Evolutionary conservation across 139 green algal genomes (phyloP).

Genomic region (Chlamydomonas sphaeroides): DNA sequence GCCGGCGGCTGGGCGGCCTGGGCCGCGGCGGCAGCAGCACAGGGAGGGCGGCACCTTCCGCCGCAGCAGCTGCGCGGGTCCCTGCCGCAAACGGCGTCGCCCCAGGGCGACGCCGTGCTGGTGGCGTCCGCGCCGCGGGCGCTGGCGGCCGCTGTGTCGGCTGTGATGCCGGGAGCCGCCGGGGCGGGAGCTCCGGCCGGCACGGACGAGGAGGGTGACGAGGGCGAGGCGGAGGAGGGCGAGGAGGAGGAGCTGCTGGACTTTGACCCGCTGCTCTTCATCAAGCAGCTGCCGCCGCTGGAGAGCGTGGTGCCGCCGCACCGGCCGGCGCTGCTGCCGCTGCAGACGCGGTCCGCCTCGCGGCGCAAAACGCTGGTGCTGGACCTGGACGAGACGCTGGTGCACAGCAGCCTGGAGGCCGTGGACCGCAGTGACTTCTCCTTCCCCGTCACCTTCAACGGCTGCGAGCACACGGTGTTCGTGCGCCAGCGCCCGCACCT

Average conservation of each 20-base stretch:
- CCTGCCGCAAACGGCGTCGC: too few species aligned
- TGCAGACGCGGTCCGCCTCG: constrained; percentile 44
- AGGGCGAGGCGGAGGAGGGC: constrained; percentile 23
- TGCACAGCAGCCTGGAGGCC: constrained; percentile 94
- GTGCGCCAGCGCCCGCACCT: constrained; percentile 86
- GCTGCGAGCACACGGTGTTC: constrained; percentile 70
- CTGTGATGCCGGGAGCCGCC: not conserved
- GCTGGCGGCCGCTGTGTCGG: not conserved
- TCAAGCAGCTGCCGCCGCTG: constrained; percentile 52
- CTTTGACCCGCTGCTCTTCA: constrained; percentile 61
- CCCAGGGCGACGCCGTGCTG: not conserved
- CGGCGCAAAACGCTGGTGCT: constrained; percentile 87
- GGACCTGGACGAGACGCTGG: constrained; percentile 98
- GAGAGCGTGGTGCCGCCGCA: constrained; percentile 35
- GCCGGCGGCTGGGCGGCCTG: not conserved
- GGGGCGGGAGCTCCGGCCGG: not conserved
- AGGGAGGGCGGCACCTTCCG: not conserved
- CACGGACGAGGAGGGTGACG: not conserved
- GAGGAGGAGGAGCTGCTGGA: constrained; percentile 31
- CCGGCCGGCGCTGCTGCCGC: constrained; percentile 43
- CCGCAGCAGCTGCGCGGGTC: not conserved
- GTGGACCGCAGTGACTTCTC: constrained; percentile 89
- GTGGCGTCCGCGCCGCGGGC: constrained; percentile 18
- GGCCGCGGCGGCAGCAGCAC: not conserved
- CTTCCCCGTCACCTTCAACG: constrained; percentile 86